These are phyloP conservation scores for Cupressus sempervirens DNA, from an alignment of 75 land plant genomes.

Conservation along the genomic window DNA sequence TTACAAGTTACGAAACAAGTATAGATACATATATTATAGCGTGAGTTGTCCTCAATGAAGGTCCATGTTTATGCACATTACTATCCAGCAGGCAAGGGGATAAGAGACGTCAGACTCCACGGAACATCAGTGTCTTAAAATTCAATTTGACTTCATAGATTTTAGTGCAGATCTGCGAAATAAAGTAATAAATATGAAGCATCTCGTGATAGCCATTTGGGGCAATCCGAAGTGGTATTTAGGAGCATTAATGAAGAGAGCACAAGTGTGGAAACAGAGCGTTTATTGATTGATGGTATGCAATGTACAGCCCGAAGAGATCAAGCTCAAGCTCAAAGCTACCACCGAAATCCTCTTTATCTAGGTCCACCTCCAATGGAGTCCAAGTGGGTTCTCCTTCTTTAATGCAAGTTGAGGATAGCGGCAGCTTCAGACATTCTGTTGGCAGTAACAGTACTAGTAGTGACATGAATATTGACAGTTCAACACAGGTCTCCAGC, in stretches of 20 bases:
- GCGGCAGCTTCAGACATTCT: not conserved
- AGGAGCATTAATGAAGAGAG: not conserved
- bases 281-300: not conserved
- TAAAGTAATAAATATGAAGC: not conserved
- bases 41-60: not conserved
- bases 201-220: not conserved
- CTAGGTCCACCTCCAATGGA: not conserved
- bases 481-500: slow-evolving; percentile 2
- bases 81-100: slow-evolving; percentile 5
- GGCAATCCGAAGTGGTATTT: not conserved
- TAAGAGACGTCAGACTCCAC: slow-evolving; percentile 7
- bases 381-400: no score
- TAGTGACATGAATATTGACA: not conserved
- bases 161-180: slow-evolving; percentile 5
- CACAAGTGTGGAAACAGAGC: not conserved
- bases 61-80: not conserved
- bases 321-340: not conserved
- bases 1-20: not conserved
- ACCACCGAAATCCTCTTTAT: not conserved
- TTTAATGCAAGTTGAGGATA: slow-evolving; percentile 6
- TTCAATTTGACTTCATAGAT: slow-evolving; percentile 6
- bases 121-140: not conserved
- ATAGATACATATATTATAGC: not conserved
- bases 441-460: not conserved
- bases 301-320: slow-evolving; percentile 3